phyloP scores from a whole-genome alignment of 2,329 filamentous ascomycete genomes.

The Podosphaera leucotricha region DNA sequence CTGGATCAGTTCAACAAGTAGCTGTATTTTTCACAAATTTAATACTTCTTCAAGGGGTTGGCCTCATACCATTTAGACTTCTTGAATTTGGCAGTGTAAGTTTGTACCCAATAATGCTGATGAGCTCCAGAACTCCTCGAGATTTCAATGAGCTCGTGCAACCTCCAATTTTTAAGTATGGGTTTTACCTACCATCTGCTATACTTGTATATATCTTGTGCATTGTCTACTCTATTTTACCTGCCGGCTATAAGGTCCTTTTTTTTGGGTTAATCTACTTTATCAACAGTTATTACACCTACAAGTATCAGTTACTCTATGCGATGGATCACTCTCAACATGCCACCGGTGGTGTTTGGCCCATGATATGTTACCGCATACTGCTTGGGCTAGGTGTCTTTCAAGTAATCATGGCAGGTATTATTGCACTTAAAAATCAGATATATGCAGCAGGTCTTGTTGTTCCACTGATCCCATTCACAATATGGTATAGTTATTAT shows the following conservation, averaged over 20 bases:
- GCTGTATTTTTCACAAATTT: conserved; percentile 81
- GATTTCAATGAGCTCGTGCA: conserved; percentile 65
- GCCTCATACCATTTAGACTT: conserved; percentile 76
- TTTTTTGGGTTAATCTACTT: conserved; percentile 70
- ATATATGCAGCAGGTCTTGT: conserved; percentile 52
- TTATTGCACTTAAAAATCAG: conserved; percentile 51
- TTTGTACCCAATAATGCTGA: conserved; percentile 57
- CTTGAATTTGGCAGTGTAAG: conserved; percentile 71
- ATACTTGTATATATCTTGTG: conserved; percentile 89
- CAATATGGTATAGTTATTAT: conserved; percentile 73
- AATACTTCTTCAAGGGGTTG: conserved; percentile 82
- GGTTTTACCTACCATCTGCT: conserved; percentile 82
- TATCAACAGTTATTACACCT: conserved; percentile 60
- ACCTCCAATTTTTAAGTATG: conserved; percentile 80
- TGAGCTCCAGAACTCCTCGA: conserved; percentile 66
- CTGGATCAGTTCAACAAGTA: conserved; percentile 48
- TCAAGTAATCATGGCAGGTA: conserved; percentile 73
- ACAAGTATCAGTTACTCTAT: conserved; percentile 94
- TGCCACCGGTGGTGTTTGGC: conserved; percentile 82
- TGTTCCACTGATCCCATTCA: conserved; percentile 52
- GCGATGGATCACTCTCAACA: conserved; percentile 96
- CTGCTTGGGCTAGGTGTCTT: conserved; percentile 72
- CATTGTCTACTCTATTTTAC: conserved; percentile 76
- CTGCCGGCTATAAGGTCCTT: conserved; percentile 56
- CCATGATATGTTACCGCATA: conserved; percentile 84